Percentiles rank a stretch among this genome's conserved stretches.
Evolutionary conservation across 129 eudicot species (phyloP).

Genomic region (Artemisia argyi): DNA sequence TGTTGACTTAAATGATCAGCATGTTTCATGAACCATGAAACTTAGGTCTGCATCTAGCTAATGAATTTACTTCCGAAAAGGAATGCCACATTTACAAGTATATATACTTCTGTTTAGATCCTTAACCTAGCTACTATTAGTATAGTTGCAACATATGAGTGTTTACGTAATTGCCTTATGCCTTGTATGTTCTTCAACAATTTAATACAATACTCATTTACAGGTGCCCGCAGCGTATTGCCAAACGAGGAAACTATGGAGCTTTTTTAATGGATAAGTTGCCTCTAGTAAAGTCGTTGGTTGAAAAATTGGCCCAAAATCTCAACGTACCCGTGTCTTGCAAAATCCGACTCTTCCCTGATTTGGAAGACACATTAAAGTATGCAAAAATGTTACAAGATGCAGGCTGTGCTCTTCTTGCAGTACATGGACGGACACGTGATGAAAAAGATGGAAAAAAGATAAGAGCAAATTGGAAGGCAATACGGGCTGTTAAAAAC

Average conservation of each 20-base stretch:
- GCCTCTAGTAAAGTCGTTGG: conserved; percentile 79
- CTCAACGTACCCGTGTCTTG: conserved; percentile 84
- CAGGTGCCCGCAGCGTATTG: conserved; percentile 96
- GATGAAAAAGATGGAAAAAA: conserved; percentile 85
- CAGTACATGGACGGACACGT: conserved; percentile 89
- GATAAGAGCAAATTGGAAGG: conserved; percentile 73
- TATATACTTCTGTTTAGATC: no score
- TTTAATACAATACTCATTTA: not conserved
- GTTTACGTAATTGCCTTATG: no score
- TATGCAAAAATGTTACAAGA: conserved; percentile 91
- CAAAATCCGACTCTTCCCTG: conserved; percentile 82
- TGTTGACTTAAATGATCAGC: no score
- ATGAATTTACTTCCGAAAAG: no score
- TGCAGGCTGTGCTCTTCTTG: conserved; percentile 83
- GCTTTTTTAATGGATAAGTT: conserved; percentile 94
- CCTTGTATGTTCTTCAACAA: no score
- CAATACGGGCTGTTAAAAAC: conserved; percentile 69
- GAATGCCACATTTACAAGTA: no score
- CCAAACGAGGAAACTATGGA: conserved; percentile 87
- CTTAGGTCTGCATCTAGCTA: no score
- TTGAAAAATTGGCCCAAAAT: conserved; percentile 65
- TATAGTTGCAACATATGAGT: no score
- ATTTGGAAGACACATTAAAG: conserved; percentile 61
- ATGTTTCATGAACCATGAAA: no score
- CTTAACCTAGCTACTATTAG: no score